Base-by-base conservation (phyloP, 2,329 filamentous ascomycete genomes). In the Neocucurbitaria cava region DNA sequence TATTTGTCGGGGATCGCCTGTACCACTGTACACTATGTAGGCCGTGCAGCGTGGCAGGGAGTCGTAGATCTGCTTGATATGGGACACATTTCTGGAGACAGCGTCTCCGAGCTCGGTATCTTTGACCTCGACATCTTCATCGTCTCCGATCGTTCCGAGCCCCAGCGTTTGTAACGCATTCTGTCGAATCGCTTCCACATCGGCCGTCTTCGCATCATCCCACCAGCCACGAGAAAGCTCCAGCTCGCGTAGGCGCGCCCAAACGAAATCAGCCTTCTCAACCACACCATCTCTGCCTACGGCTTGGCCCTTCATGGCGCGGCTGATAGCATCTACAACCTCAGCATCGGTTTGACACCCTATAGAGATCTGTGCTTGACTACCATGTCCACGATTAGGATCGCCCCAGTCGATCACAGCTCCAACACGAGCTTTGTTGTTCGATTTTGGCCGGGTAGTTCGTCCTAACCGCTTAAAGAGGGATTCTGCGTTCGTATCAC, bases 381-480 rank as follows among this genome's bases (percentile, higher is more conserved):
- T 76, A 15, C 85, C 86, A 54, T 85, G 83, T 5, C 85, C 85
- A 48, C 83, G 81, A 59, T 83, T 83, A 13, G 91, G 90, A 56
- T 92, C 89, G 46, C 93, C 94, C 89, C 94, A 96, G 76, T 99
- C 95, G 20, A 98, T 84, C 28, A 96, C 86, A 1, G 89, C 90
- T 54, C 87, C 89, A 0, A 83, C 86, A 31, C 69, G 67, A 28
- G 52, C 49, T 24, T 59, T 47, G 15, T 63, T 62, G n/a, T 66
- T 58, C 47, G 70, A 66, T 57, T 80, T 80, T 21, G 77, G 73
- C 15, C 86, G 81, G 40, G 88, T 83, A 3, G 83, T 59, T 18
- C 79, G 74, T 42, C 68, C 85, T 3, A 99, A 82, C 9, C 94
- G 87, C 64, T 89, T 90, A 81, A 98, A 99, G 45, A 99, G 87